phyloP scores from a whole-genome alignment of 345 rosid genomes.

The Citrus sp. region DNA sequence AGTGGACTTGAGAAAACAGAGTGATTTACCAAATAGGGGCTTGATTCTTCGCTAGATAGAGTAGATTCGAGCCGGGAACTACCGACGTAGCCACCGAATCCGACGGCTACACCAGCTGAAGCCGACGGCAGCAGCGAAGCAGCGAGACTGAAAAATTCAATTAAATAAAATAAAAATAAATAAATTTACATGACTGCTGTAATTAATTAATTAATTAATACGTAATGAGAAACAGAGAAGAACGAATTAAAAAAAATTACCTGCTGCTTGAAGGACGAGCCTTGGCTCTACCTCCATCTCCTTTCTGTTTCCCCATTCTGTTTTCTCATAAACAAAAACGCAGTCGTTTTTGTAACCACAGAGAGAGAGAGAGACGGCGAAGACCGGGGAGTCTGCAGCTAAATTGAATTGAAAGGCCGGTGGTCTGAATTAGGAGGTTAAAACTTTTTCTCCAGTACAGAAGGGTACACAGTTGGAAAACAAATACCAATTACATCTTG shows the following conservation, averaged over 20 bases:
- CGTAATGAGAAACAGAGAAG: not conserved
- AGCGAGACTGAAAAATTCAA: slow-evolving; percentile 48
- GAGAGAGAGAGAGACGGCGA: not conserved
- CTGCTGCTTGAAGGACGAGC: slow-evolving; percentile 98
- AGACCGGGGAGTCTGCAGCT: not conserved
- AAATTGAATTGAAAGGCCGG: not conserved
- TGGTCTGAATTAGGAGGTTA: not conserved
- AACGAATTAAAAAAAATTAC: slow-evolving; percentile 20
- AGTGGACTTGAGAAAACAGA: not conserved
- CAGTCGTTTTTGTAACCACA: not conserved
- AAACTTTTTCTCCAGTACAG: not conserved
- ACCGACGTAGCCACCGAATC: slow-evolving; percentile 91
- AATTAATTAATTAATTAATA: not conserved
- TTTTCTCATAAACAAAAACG: not conserved
- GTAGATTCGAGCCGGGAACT: slow-evolving; percentile 71
- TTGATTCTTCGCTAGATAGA: slow-evolving; percentile 42
- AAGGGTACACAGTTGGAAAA: not conserved
- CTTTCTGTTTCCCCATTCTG: slow-evolving; percentile 77
- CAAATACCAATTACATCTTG: not conserved
- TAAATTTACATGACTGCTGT: not conserved
- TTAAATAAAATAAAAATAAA: not conserved
- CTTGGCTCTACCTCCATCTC: slow-evolving; percentile 74
- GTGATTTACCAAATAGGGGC: slow-evolving; percentile 35
- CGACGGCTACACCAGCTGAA: slow-evolving; percentile 52
- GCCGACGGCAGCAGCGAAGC: slow-evolving; percentile 70